Evolutionary conservation across 192 early-diverging fungal genomes (phyloP).

Genomic region (Dispira parvispora): DNA sequence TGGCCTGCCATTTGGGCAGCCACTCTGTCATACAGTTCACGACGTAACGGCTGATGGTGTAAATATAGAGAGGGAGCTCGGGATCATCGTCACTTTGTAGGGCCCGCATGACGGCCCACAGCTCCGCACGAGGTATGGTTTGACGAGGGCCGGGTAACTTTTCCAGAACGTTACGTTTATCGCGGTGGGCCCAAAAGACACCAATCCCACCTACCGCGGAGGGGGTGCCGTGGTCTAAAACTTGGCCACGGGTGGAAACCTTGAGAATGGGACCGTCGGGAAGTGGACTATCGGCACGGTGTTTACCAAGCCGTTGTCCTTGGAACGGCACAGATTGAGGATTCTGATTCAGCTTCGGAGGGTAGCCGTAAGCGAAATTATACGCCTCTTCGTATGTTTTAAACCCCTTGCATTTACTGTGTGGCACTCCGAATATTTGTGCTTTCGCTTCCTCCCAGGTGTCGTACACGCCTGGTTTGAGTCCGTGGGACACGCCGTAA

Average conservation of each 20-base stretch:
- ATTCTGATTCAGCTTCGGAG: no score
- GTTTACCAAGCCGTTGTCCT: no score
- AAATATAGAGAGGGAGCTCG: neutral
- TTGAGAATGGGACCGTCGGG: neutral
- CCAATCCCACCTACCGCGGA: neutral
- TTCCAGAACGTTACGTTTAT: neutral
- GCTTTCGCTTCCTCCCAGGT: no score
- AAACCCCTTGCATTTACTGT: no score
- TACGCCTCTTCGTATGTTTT: no score
- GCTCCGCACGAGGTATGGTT: constrained; percentile 6
- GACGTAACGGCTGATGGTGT: constrained; percentile 39
- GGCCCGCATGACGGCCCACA: neutral
- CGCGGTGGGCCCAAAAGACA: neutral
- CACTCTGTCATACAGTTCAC: constrained; percentile 52
- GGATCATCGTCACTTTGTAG: neutral
- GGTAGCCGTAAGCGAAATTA: no score
- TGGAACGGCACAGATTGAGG: no score
- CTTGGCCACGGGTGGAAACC: constrained; percentile 2
- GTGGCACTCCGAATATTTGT: no score
- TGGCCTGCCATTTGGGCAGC: constrained; percentile 53
- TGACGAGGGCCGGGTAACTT: neutral
- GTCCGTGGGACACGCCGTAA: no score
- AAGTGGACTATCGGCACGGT: neutral
- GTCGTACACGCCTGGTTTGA: no score
- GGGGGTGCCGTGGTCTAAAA: neutral